phyloP scores from a whole-genome alignment of 73 alveolate species.

The Symbiodinium natans region DNA sequence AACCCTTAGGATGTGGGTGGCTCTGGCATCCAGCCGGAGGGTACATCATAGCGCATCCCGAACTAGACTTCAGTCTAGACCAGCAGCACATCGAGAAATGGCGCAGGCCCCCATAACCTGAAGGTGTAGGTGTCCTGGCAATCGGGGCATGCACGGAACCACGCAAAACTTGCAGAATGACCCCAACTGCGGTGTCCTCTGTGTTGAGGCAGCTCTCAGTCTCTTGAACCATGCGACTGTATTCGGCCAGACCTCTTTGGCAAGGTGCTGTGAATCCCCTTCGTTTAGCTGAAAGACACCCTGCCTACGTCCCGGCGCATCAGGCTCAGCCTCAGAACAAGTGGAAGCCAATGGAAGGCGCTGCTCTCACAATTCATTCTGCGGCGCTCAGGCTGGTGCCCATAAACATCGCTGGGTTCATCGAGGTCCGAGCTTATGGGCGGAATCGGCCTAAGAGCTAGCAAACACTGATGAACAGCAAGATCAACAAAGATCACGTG shows the following conservation, averaged over 20 bases:
- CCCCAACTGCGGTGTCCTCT: background rate
- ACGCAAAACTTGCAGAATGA: background rate
- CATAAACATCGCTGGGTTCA: conserved; percentile 71
- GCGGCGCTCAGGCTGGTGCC: too few relatives aligned
- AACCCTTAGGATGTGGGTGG: background rate
- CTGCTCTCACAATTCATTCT: too few relatives aligned
- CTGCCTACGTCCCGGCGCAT: conserved; percentile 81
- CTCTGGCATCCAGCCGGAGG: too few relatives aligned
- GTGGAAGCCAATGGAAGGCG: too few relatives aligned
- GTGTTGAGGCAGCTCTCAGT: conserved; percentile 46
- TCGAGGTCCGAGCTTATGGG: conserved; percentile 47
- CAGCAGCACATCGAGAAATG: conserved; percentile 72
- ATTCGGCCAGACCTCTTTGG: conserved; percentile 65
- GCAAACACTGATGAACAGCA: too few relatives aligned
- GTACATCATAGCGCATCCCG: too few relatives aligned
- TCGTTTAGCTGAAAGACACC: background rate
- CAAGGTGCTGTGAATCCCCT: background rate
- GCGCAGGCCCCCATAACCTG: conserved; percentile 91
- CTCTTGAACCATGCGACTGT: conserved; percentile 87
- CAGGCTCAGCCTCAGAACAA: conserved; percentile 72
- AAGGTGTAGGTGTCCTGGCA: conserved; percentile 84
- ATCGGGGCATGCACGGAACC: background rate
- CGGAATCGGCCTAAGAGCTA: conserved; percentile 40
- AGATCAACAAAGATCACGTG: too few relatives aligned
- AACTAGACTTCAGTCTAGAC: too few relatives aligned